phyloP scores from a whole-genome alignment of 2,329 filamentous ascomycete genomes.

The Cladorrhinum sp. region DNA sequence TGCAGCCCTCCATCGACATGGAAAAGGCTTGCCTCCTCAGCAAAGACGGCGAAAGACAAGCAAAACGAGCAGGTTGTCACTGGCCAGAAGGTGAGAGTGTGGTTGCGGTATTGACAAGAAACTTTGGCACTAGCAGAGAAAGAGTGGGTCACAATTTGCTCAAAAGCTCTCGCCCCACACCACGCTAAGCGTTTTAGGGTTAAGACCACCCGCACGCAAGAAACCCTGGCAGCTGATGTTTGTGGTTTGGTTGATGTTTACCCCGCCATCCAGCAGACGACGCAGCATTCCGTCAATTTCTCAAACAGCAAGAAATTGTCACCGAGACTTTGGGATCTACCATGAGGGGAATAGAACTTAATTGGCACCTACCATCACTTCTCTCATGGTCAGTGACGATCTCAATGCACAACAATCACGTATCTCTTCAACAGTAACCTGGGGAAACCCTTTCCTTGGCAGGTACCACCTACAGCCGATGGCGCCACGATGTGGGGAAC shows the following conservation, averaged over 20 bases:
- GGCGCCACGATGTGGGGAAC: too few species aligned
- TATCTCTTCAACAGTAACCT: too few species aligned
- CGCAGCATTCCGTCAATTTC: neutral
- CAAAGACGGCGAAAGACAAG: conserved; percentile 1
- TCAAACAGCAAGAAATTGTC: too few species aligned
- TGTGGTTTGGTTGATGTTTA: conserved; percentile 6
- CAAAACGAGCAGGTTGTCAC: conserved; percentile 21
- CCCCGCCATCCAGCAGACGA: conserved; percentile 2
- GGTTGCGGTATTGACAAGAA: conserved; percentile 8
- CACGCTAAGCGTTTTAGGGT: conserved; percentile 9
- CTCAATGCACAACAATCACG: too few species aligned
- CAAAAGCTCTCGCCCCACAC: conserved; percentile 43
- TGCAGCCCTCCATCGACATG: neutral
- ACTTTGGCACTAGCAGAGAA: conserved; percentile 16
- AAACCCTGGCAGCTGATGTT: conserved; percentile 17
- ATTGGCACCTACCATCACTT: too few species aligned
- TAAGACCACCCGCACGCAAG: conserved; percentile 12
- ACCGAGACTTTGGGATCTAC: too few species aligned
- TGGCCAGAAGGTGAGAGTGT: conserved; percentile 11
- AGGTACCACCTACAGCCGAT: too few species aligned
- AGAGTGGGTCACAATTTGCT: conserved; percentile 43
- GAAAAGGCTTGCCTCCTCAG: neutral
- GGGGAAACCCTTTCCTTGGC: too few species aligned
- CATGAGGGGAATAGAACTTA: too few species aligned
- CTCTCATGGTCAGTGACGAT: too few species aligned